Percentiles rank a stretch among this genome's conserved stretches.
These are phyloP conservation scores for Cetradonia linearis DNA, from an alignment of 495 filamentous ascomycete genomes.

Conservation along the genomic window DNA sequence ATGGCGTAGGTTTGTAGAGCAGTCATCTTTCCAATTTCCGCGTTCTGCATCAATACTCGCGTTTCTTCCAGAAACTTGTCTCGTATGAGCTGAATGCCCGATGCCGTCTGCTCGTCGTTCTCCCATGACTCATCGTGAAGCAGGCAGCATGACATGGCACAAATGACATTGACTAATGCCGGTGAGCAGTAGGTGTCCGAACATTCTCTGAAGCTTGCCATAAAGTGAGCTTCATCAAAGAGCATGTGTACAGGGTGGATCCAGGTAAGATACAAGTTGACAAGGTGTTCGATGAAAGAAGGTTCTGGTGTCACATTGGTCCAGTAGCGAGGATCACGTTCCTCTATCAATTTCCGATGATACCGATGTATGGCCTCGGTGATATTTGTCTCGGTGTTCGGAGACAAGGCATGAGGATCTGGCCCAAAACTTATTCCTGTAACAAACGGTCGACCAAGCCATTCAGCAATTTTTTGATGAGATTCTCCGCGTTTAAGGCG, in stretches of 20 bases:
- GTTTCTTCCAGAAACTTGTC: conserved; percentile 29
- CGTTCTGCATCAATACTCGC: conserved; percentile 18
- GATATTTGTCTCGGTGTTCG: conserved; percentile 14
- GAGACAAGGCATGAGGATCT: conserved; percentile 19
- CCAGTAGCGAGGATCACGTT: conserved; percentile 24
- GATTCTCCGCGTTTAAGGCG: conserved; percentile 28
- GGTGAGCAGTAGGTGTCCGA: conserved; percentile 30
- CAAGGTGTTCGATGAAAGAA: conserved; percentile 29
- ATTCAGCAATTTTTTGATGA: conserved; percentile 29
- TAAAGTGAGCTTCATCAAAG: conserved; percentile 28
- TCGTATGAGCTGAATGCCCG: conserved; percentile 17
- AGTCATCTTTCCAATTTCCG: conserved; percentile 23
- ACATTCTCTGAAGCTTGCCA: conserved; percentile 27
- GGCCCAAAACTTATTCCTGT: background rate
- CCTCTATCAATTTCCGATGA: conserved; percentile 3
- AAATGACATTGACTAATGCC: conserved; percentile 34
- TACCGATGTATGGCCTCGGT: conserved; percentile 16
- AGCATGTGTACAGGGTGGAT: conserved; percentile 36
- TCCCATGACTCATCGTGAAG: conserved; percentile 16
- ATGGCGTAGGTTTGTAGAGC: conserved; percentile 30
- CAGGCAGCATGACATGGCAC: conserved; percentile 35
- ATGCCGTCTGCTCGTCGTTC: conserved; percentile 12
- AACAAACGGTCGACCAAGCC: conserved; percentile 20
- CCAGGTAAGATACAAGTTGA: conserved; percentile 37
- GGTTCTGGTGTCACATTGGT: conserved; percentile 28